Conservation (phyloP, 768 basidiomycete species). For the Ramaria rubella region DNA sequence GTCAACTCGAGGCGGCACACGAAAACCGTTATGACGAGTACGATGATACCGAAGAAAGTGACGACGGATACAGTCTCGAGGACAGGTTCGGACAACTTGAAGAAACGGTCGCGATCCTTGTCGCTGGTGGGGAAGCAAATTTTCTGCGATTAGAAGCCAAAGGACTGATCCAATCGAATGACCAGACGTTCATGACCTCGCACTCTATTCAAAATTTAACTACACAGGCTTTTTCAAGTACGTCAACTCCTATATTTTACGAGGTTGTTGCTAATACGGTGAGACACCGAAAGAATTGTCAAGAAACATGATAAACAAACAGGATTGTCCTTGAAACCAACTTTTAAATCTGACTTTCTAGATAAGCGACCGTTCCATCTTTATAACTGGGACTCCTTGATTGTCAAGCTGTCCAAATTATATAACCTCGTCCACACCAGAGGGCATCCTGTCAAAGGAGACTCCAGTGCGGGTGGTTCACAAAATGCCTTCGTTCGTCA, state of each 20-base stretch:
- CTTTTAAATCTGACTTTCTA: constrained; percentile 86
- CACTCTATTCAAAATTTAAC: constrained; percentile 92
- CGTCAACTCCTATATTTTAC: background rate
- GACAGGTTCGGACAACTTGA: constrained; percentile 82
- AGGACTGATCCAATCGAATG: background rate
- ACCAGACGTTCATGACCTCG: constrained; percentile 76
- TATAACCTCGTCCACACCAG: constrained; percentile 94
- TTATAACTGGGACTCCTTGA: constrained; percentile 92
- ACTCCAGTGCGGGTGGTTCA: constrained; percentile 87
- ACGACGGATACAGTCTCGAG: constrained; percentile 63
- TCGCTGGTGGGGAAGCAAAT: constrained; percentile 54
- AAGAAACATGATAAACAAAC: constrained; percentile 99
- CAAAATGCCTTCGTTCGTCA: constrained; percentile 98
- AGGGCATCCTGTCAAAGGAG: constrained; percentile 90
- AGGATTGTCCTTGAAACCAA: constrained; percentile 66
- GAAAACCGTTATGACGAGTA: constrained; percentile 73
- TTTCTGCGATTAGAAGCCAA: background rate
- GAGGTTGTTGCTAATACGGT: too few relatives aligned
- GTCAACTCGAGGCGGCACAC: constrained; percentile 33
- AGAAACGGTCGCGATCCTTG: constrained; percentile 90
- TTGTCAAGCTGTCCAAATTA: constrained; percentile 90
- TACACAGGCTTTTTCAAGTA: constrained; percentile 96
- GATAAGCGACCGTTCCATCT: constrained; percentile 96
- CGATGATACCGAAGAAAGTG: constrained; percentile 39
- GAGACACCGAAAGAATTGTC: background rate